Conservation (phyloP, 805 yeast species). For the Cyberlindnera meyerae region DNA sequence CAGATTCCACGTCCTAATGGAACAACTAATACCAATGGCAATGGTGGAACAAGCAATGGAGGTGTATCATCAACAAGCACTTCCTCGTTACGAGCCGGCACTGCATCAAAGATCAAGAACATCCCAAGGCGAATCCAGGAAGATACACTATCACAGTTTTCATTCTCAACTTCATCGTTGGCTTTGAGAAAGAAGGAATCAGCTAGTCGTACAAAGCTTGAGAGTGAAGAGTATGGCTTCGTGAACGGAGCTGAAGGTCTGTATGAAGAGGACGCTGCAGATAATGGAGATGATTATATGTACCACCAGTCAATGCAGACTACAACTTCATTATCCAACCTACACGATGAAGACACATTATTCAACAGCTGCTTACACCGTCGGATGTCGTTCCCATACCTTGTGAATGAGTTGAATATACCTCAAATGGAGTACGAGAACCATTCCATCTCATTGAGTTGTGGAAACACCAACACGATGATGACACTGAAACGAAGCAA, state of each 20-base stretch:
- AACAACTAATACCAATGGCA: too few relatives aligned
- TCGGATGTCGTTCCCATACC: constrained; percentile 37
- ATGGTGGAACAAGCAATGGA: too few relatives aligned
- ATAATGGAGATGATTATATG: background rate
- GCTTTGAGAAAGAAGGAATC: constrained; percentile 3
- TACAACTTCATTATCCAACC: too few relatives aligned
- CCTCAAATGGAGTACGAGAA: constrained; percentile 25
- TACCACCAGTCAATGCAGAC: too few relatives aligned
- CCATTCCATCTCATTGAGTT: constrained; percentile 14
- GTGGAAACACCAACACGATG: constrained; percentile 1
- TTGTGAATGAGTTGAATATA: constrained; percentile 30
- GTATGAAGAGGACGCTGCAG: background rate
- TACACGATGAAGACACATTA: too few relatives aligned
- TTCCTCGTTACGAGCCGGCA: too few relatives aligned
- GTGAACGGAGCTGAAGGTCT: too few relatives aligned
- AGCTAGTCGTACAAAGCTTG: too few relatives aligned
- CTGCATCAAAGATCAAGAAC: constrained; percentile 20
- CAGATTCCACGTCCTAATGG: constrained; percentile 8
- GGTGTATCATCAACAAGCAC: too few relatives aligned
- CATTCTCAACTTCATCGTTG: constrained; percentile 1
- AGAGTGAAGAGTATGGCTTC: too few relatives aligned
- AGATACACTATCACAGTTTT: constrained; percentile 8
- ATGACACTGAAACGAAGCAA: constrained; percentile 27
- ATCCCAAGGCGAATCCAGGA: constrained; percentile 24
- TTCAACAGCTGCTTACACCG: constrained; percentile 19